Evolutionary conservation across 78 protist genomes (phyloP), one percentile per base, ranked within the genome.

Genomic region (Dictyostelium citrinum): DNA sequence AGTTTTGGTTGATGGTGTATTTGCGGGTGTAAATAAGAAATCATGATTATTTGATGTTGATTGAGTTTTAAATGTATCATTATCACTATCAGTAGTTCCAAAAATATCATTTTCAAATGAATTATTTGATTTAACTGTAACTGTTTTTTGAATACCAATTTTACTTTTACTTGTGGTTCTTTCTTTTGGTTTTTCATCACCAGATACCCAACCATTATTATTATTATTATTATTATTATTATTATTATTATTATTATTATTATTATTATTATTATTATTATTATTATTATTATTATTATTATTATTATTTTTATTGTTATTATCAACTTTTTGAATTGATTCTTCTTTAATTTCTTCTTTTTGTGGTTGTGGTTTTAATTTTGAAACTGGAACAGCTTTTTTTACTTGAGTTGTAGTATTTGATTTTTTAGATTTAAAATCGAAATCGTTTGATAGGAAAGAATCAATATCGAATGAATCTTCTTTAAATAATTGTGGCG

Each of bases 41-140:
- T 29, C 35, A 70, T 70, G 24, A 35, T 70, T 33, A 74, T 39
- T 29, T 10, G 51, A 45, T 10, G n/a, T n/a, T n/a, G n/a, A n/a
- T n/a, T 72, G 20, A 37, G 6, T 72, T 72, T 72, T 31, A 37
- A 72, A 35, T 4, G 29, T 74, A 74, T 74, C 58, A 41, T 43
- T 0, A 5, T 43, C 51, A 43, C 51, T 7, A 39, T 33, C 81
- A 75, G 31, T 8, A 7, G 35, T 35, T 31, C 58, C 81, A 41
- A 75, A 70, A 70, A 70, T 70, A 70, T 70, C 77, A 70, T 27
- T 70, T 33, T 70, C 77, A 33, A 70, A 70, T 64, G 33, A 24
- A 27, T 27, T 64, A 70, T 31, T 70, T 70, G 43, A 16, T 70
- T 70, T 27, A 7, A 27, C 17, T 33, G 77, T 17, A 16, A 17